Percentiles rank a stretch among this genome's conserved stretches.
Conservation (phyloP, 2,329 filamentous ascomycete species). For the Fusarium lyarnte region DNA sequence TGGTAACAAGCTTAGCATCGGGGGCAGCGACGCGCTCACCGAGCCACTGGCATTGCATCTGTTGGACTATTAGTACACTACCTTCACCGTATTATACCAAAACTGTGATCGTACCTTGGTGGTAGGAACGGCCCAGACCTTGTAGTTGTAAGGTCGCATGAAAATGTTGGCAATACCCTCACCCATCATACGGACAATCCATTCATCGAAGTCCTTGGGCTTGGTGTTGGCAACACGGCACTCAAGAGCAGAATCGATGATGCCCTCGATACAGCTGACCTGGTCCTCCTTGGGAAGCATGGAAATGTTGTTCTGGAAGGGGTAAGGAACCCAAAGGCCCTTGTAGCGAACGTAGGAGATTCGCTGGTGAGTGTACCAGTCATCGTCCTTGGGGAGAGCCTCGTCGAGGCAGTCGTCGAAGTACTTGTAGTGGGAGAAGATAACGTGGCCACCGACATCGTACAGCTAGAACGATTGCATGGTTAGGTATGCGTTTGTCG, state of each 20-base stretch:
- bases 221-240: slow-evolving; percentile 87
- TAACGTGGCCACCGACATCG: slow-evolving; percentile 97
- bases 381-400: slow-evolving; percentile 89
- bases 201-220: slow-evolving; percentile 97
- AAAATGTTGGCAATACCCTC: slow-evolving; percentile 91
- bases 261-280: slow-evolving; percentile 90
- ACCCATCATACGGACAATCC: slow-evolving; percentile 94
- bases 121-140: slow-evolving; percentile 98
- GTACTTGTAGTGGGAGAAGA: slow-evolving; percentile 99
- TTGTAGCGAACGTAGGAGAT: slow-evolving; percentile 99
- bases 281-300: slow-evolving; percentile 98
- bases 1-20: slow-evolving; percentile 91
- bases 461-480: slow-evolving; percentile 73
- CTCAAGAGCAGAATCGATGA: slow-evolving; percentile 94
- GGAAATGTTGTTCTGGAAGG: slow-evolving; percentile 99
- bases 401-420: slow-evolving; percentile 99
- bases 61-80: slow-evolving; percentile 20
- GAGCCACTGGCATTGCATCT: slow-evolving; percentile 99
- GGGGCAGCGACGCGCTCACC: slow-evolving; percentile 98
- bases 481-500: slow-evolving; percentile 31
- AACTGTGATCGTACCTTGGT: slow-evolving; percentile 74
- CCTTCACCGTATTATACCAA: not conserved
- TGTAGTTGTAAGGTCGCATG: slow-evolving; percentile 99
- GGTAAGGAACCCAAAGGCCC: slow-evolving; percentile 96
- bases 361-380: slow-evolving; percentile 98